Evolutionary conservation across 2,329 filamentous ascomycete genomes (phyloP), one percentile per base, ranked within the genome.

Genomic region (Aspergillus japonicus): DNA sequence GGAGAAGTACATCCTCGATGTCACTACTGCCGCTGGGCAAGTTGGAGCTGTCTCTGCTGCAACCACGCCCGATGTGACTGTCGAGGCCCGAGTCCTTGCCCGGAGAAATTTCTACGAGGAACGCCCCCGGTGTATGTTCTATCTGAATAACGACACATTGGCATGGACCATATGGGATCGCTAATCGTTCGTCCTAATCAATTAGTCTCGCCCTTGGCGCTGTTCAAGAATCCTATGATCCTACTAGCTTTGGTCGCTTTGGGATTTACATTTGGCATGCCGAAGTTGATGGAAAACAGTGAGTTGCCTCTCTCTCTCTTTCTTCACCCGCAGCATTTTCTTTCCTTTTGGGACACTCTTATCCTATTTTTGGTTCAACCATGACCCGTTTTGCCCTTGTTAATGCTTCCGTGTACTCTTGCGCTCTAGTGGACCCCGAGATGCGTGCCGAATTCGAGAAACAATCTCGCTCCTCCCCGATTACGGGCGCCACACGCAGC

Each of bases 191-290:
- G 39, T 44, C 39, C 7, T 19, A 19, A 44, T 16, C 16, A 10
- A 21, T 50, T 65, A 92, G 89, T 94, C 78, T 91, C 88, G 19
- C 83, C 93, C n/a, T 71, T 97, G 59, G 86, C 85, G 60, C 87
- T 97, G 58, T 82, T 97, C 69, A 95, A 95, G 81, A 96, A 91
- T 73, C 95, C 95, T 3, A 98, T 98, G 92, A 97, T 98, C 64
- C 83, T 99, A 62, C 89, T 99, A 81, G 92, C 89, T 4, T 78
- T 96, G 35, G 87, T 95, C 44, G 92, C 89, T 62, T 86, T 97
- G 81, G 88, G 80, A 5, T 81, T 97, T 66, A 92, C 96, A 64
- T 84, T 98, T 69, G 93, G 93, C 66, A 91, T 98, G 90, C 95
- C 95, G 14, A 95, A 97, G 77, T 77, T 99, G 58, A 87, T 98